Base-by-base conservation (phyloP, 2,329 filamentous ascomycete genomes). In the Diaporthe batatas region DNA sequence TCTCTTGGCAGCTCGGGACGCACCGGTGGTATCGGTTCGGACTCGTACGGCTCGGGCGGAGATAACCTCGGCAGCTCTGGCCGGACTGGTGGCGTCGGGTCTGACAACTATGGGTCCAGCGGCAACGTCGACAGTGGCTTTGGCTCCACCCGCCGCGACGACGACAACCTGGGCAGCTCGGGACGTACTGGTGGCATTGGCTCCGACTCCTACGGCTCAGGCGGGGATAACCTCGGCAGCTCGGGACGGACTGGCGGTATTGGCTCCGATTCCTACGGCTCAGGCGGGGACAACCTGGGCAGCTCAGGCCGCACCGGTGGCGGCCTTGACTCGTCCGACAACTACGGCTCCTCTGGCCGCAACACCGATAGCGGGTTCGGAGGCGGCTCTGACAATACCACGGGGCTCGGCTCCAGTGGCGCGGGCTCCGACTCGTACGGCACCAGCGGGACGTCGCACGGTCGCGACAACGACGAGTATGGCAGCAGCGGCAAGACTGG, bases 401-500 rank as follows among this genome's bases (percentile, higher is more conserved):
- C 58, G 3, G 42, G 42, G 12, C 57, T 59, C 34, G 62, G 59
- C 42, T 42, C 70, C 36, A 53, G 51, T 21, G 59, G 64, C 6
- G 29, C 70, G 14, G 72, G 59, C n/a, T 69, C 68, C 16, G 70
- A 68, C 47, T 58, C 72, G 64, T 70, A 74, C 67, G 74, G 72
- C 34, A 72, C 70, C 59, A 39, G 58, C 14, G 68, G 69, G 32
- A 72, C 58, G 8, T 76, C 75, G 16, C 68, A 73, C 18, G 59
- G 73, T 57, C 75, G 75, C 25, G 74, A 75, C 2, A 70, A 75
- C 21, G 72, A 75, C 8, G 44, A 73, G 39, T 23, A 74, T 21
- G 65, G 65, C 39, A 72, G 72, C 69, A 65, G 75, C 72, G 76
- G 75, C 49, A 70, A 75, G 8, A 76, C 76, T 58, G 77, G 77